Conservation (phyloP, 495 filamentous ascomycete species). For the Aspergillus taichungensis region DNA sequence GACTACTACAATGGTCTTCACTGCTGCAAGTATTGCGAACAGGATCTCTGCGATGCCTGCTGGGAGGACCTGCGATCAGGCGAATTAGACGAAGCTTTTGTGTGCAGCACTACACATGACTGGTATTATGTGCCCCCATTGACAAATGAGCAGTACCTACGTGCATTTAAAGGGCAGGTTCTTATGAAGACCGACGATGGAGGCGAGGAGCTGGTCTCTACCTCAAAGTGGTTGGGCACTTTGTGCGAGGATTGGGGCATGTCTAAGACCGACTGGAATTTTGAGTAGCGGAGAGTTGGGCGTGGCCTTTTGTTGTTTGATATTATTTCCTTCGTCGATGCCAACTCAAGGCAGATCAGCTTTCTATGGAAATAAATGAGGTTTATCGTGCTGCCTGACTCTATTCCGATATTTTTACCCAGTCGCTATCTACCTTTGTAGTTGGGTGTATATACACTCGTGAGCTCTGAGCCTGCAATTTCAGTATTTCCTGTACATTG, state of each 20-base stretch:
- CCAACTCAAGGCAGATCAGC: too few species aligned
- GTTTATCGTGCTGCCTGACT: too few species aligned
- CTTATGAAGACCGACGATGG: neutral
- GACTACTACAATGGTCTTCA: constrained; percentile 7
- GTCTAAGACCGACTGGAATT: constrained; percentile 4
- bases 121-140: neutral
- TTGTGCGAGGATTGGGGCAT: constrained; percentile 6
- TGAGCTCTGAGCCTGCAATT: too few species aligned
- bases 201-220: neutral
- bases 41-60: constrained; percentile 14
- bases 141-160: constrained; percentile 1
- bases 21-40: constrained; percentile 12
- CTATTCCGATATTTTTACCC: too few species aligned
- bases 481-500: too few species aligned
- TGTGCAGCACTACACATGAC: constrained; percentile 5
- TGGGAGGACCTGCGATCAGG: constrained; percentile 3
- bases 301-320: too few species aligned
- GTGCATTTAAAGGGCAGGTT: neutral
- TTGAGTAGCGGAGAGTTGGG: too few species aligned
- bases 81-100: neutral
- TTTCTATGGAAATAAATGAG: too few species aligned
- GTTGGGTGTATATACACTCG: too few species aligned
- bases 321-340: too few species aligned
- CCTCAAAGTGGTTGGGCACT: constrained; percentile 3
- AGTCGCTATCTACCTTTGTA: too few species aligned